Percentiles rank a stretch among this genome's conserved stretches.
Evolutionary conservation across 2,329 filamentous ascomycete genomes (phyloP).

Genomic region (Saccharata proteae): DNA sequence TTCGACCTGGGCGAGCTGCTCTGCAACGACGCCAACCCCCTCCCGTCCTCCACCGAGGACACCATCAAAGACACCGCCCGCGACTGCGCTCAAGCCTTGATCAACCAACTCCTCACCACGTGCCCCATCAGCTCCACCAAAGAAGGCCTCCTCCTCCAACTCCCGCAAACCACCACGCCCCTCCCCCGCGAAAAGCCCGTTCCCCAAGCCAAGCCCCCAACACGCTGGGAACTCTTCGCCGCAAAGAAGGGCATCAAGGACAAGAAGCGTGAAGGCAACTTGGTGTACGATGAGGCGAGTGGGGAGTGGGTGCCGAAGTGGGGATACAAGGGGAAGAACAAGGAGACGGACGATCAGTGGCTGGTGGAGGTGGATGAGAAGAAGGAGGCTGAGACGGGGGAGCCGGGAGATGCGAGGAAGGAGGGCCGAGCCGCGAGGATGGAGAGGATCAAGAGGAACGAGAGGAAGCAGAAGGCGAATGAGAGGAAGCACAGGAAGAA

Average conservation of each 20-base stretch:
- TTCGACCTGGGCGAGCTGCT: slow-evolving; percentile 86
- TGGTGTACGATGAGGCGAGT: slow-evolving; percentile 71
- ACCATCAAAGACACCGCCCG: slow-evolving; percentile 64
- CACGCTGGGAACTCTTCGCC: slow-evolving; percentile 94
- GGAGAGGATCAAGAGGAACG: slow-evolving; percentile 27
- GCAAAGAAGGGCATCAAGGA: slow-evolving; percentile 92
- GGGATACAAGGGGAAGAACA: slow-evolving; percentile 88
- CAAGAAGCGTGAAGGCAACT: slow-evolving; percentile 70
- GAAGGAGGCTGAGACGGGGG: slow-evolving; percentile 50
- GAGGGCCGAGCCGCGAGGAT: slow-evolving; percentile 50
- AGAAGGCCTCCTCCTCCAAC: slow-evolving; percentile 62
- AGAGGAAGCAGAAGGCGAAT: slow-evolving; percentile 32
- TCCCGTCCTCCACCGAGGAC: slow-evolving; percentile 51
- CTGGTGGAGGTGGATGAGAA: slow-evolving; percentile 78
- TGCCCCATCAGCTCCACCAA: slow-evolving; percentile 62
- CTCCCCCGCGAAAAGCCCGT: slow-evolving; percentile 89
- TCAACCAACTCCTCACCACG: slow-evolving; percentile 88
- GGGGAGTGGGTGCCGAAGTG: slow-evolving; percentile 89
- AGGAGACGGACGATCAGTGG: slow-evolving; percentile 73
- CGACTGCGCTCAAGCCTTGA: slow-evolving; percentile 79
- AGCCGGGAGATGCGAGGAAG: slow-evolving; percentile 46
- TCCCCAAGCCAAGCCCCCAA: slow-evolving; percentile 67
- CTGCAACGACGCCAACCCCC: slow-evolving; percentile 75
- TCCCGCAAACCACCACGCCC: slow-evolving; percentile 57
- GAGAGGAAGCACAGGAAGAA: slow-evolving; percentile 57